A percentile compares a stretch with the other conserved stretches of the same genome.
These are phyloP conservation scores for Conringia planisiliqua DNA, from an alignment of 345 rosid genomes.

Conservation along the genomic window DNA sequence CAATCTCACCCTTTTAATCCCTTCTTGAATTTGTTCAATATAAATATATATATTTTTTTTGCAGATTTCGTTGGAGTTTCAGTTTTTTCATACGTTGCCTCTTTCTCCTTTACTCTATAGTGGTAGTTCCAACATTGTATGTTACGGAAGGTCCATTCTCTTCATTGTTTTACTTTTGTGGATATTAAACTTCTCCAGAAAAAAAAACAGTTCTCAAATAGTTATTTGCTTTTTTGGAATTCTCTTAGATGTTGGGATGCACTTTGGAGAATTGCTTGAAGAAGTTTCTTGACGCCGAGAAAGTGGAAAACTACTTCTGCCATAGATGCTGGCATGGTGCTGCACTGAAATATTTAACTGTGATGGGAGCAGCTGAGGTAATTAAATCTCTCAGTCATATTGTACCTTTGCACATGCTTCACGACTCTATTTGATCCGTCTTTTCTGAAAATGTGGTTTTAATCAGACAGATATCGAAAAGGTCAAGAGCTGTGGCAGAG, in stretches of 20 bases:
- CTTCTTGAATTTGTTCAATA: neutral
- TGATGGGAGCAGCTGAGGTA: constrained; percentile 53
- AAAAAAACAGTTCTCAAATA: neutral
- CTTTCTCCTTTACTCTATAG: constrained; percentile 52
- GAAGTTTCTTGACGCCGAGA: constrained; percentile 56
- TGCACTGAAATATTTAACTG: constrained; percentile 55
- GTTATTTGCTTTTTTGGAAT: neutral
- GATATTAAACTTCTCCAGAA: neutral
- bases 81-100: constrained; percentile 78
- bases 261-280: constrained; percentile 68
- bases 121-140: constrained; percentile 65
- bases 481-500: constrained; percentile 49
- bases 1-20: neutral
- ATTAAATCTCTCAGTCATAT: neutral
- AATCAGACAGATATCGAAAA: constrained; percentile 49
- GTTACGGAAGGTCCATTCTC: constrained; percentile 53
- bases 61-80: constrained; percentile 86
- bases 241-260: constrained; percentile 52
- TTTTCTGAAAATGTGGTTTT: neutral
- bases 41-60: no score
- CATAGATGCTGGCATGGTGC: constrained; percentile 80
- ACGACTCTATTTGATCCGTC: neutral
- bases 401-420: neutral
- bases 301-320: constrained; percentile 68
- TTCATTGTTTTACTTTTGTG: neutral